Evolutionary conservation across 1,284 basidiomycete genomes (phyloP).

Genomic region (Ceratobasidium sp.): DNA sequence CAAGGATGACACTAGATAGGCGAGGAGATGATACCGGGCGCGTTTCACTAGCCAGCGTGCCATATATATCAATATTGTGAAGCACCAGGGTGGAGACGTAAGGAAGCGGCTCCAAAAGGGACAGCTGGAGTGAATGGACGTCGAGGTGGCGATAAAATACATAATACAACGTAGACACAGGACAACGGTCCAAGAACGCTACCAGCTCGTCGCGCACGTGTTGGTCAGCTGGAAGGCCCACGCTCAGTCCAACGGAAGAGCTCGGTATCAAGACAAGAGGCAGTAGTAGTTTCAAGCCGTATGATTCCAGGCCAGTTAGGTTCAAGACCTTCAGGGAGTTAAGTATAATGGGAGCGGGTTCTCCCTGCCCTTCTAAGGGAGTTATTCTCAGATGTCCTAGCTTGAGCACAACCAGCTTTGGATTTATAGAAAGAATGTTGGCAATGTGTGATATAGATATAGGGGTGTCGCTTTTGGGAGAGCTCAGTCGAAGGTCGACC

Average conservation of each 20-base stretch:
- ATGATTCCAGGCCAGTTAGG: not conserved
- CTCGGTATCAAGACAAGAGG: not conserved
- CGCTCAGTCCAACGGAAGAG: not conserved
- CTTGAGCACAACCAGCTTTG: not conserved
- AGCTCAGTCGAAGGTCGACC: constrained; percentile 1
- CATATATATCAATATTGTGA: not conserved
- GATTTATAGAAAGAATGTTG: not conserved
- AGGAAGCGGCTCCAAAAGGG: not conserved
- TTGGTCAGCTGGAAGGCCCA: not conserved
- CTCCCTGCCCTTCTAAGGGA: not conserved
- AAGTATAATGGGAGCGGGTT: not conserved
- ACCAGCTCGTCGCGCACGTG: not conserved
- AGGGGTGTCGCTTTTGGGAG: not conserved
- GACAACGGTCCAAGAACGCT: not conserved
- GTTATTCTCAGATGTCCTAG: not conserved
- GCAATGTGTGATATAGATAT: not conserved
- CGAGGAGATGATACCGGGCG: not conserved
- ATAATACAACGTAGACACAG: not conserved
- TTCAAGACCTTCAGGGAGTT: not conserved
- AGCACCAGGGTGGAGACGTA: not conserved
- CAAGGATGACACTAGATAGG: not conserved
- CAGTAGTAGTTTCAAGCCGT: not conserved
- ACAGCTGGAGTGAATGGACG: not conserved
- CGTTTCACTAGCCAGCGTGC: not conserved
- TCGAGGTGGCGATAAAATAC: not conserved